Base-by-base conservation (phyloP, 176 grass and related monocot genomes). In the Cymbopogon citratus region DNA sequence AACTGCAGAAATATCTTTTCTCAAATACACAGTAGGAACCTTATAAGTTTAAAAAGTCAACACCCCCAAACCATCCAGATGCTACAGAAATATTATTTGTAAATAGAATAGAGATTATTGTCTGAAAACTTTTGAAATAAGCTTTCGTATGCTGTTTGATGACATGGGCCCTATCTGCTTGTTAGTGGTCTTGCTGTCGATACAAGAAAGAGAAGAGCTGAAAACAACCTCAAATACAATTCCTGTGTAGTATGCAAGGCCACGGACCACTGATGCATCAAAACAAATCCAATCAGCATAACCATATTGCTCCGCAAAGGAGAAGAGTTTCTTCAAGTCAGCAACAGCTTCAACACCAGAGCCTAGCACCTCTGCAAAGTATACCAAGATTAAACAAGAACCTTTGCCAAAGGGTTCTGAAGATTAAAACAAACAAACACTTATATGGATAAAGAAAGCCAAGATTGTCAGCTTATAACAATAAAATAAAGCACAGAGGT, bases 171-270 rank as follows among this genome's bases (percentile, higher is more conserved):
- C 4, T 43, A n/a, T 81, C 7, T 75, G 21, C 48, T 61, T 81
- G 12, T 74, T 46, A 79, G 41, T 5, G 59, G 7, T 5, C 25
- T 60, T 46, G n/a, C 9, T 60, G 21, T 74, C 29, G 27, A 24
- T 28, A 40, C 39, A 7, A 59, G 3, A 74, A 74, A 26, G 38
- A 80, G 5, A 21, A 51, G 21, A 25, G 44, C 43, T 24, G 51
- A 60, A 12, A 80, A 73, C 14, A 57, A 97, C 90, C 92, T 97
- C 90, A 61, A 97, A 97, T 71, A 97, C 94, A 81, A 92, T 90
- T 68, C 94, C 94, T 29, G 94, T 97, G 83, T 97, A 97, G 70
- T 97, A 97, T 48, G 94, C 94, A 80, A 97, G 91, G 57, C 94
- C 94, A 85, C 90, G 90, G 43, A 97, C 94, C 71, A 97, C 85